Percentiles rank a stretch among this genome's conserved stretches.
These are phyloP conservation scores for Paecilomyces sp. DNA, from an alignment of 2,329 filamentous ascomycete species.

Conservation along the genomic window DNA sequence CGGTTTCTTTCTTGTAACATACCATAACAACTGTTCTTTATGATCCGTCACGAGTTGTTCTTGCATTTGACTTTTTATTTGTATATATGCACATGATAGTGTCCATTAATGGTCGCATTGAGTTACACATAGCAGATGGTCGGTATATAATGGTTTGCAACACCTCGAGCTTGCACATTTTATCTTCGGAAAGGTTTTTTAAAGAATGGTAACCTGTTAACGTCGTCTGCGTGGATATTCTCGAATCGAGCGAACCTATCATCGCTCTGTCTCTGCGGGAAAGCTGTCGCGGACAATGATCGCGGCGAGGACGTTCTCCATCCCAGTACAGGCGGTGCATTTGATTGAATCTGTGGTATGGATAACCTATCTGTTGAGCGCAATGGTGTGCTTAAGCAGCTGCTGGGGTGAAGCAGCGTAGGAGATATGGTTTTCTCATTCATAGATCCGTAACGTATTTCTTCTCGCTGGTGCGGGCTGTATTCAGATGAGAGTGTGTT, in stretches of 20 bases:
- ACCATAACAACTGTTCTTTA: neutral
- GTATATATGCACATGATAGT: neutral
- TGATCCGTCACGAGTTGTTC: neutral
- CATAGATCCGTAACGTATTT: neutral
- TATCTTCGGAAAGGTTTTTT: neutral
- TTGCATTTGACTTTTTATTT: neutral
- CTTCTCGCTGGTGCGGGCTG: neutral
- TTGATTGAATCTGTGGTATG: neutral
- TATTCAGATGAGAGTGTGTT: neutral
- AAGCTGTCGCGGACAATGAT: neutral
- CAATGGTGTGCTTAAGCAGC: neutral
- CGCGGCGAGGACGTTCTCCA: constrained; percentile 1
- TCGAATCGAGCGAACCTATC: neutral
- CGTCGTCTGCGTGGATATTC: neutral
- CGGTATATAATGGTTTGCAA: neutral
- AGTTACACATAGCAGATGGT: neutral
- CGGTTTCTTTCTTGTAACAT: neutral
- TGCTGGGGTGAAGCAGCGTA: neutral
- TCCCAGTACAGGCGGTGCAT: neutral
- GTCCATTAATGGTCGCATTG: neutral
- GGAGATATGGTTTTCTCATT: neutral
- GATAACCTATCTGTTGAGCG: neutral
- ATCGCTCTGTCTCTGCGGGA: too few relatives aligned
- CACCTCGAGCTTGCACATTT: neutral
- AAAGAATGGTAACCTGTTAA: neutral